A percentile compares a stretch with the other conserved stretches of the same genome.
These are phyloP conservation scores for Ambrosia artemisiifolia DNA, from an alignment of 129 eudicot genomes.

Conservation along the genomic window DNA sequence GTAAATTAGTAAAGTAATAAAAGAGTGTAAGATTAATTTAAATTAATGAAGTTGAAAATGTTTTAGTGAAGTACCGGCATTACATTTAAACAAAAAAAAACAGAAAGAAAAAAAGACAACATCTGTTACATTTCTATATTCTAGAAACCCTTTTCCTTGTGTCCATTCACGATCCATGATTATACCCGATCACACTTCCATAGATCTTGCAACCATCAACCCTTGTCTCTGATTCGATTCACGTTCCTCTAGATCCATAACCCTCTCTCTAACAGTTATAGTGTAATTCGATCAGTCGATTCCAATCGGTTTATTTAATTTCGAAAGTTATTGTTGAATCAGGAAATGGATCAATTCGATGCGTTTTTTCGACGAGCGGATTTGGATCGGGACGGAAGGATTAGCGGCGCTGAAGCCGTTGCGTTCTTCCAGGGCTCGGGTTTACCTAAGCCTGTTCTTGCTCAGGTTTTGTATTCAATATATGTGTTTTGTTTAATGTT, in stretches of 20 bases:
- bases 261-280: not conserved
- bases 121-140: no score
- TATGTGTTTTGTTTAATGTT: no score
- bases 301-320: constrained; percentile 6
- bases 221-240: constrained; percentile 11
- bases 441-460: constrained; percentile 69
- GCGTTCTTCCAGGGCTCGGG: constrained; percentile 76
- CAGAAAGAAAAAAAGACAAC: no score
- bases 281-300: not conserved
- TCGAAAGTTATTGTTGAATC: constrained; percentile 2
- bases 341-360: constrained; percentile 65
- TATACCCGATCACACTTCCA: no score
- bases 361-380: constrained; percentile 71
- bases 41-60: no score
- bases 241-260: constrained; percentile 17
- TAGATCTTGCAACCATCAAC: no score
- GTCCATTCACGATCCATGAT: no score
- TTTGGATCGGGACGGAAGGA: constrained; percentile 87
- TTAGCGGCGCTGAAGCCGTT: constrained; percentile 92
- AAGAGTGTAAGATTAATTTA: no score
- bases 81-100: no score
- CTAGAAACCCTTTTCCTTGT: no score
- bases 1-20: no score
- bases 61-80: not conserved
- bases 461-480: constrained; percentile 52